These are phyloP conservation scores for Bassia scoparia DNA, from an alignment of 148 eudicot genomes.

Conservation along the genomic window DNA sequence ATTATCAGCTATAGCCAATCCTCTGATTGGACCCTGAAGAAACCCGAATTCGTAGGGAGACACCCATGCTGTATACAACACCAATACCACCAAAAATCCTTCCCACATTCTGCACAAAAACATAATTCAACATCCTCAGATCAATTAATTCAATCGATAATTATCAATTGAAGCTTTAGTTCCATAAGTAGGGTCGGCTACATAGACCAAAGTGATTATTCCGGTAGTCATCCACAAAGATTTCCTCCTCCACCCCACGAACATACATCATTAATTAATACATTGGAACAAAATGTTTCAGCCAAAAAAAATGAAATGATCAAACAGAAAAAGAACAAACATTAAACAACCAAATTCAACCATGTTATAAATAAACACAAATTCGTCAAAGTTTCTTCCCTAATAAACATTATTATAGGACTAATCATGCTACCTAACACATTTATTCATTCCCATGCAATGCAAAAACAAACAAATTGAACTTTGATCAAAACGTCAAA, in stretches of 20 bases:
- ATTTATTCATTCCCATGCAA: slow-evolving; percentile 6
- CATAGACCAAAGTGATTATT: no score
- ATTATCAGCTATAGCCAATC: slow-evolving; percentile 49
- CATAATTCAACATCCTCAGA: background rate
- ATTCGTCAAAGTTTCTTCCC: background rate
- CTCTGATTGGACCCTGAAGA: slow-evolving; percentile 28
- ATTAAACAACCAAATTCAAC: background rate
- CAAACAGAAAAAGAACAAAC: background rate
- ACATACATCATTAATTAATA: background rate
- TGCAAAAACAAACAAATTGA: background rate
- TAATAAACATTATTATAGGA: no score
- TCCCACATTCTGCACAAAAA: slow-evolving; percentile 48
- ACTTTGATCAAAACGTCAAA: background rate
- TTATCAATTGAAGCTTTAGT: background rate
- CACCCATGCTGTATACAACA: slow-evolving; percentile 71
- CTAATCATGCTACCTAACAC: background rate
- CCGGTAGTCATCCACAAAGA: background rate
- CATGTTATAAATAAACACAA: no score
- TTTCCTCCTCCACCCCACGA: background rate
- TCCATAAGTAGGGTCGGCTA: no score
- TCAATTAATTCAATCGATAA: background rate
- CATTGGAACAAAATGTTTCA: background rate
- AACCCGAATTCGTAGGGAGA: slow-evolving; percentile 65
- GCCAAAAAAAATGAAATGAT: background rate
- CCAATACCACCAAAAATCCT: slow-evolving; percentile 41